Evolutionary conservation across 1,284 basidiomycete genomes (phyloP).

Genomic region (Blastosporella zonata): DNA sequence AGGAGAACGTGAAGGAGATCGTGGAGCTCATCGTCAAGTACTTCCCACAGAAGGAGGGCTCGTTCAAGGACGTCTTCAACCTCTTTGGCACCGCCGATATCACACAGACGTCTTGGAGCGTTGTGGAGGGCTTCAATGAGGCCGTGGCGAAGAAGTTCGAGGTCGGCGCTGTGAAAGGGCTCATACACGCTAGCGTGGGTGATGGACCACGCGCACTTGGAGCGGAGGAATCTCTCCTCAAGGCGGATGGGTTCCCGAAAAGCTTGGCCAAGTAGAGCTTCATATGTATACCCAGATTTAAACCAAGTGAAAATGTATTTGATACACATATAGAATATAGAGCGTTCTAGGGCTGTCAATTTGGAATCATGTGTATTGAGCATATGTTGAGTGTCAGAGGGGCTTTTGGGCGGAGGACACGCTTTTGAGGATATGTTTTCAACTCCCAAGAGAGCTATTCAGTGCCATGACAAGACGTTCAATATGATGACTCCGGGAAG

Average conservation of each 20-base stretch:
- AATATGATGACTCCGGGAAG: too few relatives aligned
- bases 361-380: neutral
- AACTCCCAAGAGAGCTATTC: too few relatives aligned
- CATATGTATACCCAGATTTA: constrained; percentile 6
- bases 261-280: constrained; percentile 24
- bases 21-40: constrained; percentile 72
- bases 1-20: constrained; percentile 77
- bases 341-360: neutral
- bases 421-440: too few relatives aligned
- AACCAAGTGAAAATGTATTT: neutral
- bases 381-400: neutral
- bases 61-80: constrained; percentile 74
- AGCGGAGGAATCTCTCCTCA: constrained; percentile 54
- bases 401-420: too few relatives aligned
- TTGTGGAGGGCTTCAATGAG: constrained; percentile 75
- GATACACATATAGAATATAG: constrained; percentile 6
- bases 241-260: constrained; percentile 57
- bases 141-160: constrained; percentile 72
- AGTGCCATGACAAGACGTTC: too few relatives aligned
- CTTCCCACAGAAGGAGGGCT: constrained; percentile 74
- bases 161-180: constrained; percentile 75
- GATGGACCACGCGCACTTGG: constrained; percentile 79
- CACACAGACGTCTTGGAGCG: constrained; percentile 34
- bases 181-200: constrained; percentile 91
- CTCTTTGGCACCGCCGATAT: constrained; percentile 49